Evolutionary conservation across 106 monocot species (phyloP), one percentile per base, ranked within the genome.

Genomic region (Acorus gramineus): DNA sequence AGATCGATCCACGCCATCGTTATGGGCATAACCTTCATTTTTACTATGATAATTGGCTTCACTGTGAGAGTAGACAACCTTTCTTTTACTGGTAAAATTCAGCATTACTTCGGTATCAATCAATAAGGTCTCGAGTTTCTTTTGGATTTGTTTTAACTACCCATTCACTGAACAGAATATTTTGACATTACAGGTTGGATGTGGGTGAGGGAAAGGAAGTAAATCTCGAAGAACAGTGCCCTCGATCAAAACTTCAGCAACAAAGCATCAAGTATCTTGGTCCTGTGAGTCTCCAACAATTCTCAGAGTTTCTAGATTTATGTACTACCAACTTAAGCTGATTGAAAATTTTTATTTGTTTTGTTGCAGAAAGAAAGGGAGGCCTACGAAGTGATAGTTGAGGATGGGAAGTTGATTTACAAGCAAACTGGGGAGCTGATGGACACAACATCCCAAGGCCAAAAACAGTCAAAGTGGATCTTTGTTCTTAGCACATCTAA

Each of bases 181-280:
- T 49, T 68, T 44, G 3, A 49, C 46, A 50, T 64, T 55, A 43
- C 61, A 94, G 93, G 93, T 66, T 91, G 67, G 91, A 95, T 78
- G 90, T 95, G 50, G 95, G 95, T 49, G 95, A 90, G 44, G 95
- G 94, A 44, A 95, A 85, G 63, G 95, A 95, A 52, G 80, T 85
- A 54, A 85, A 65, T 64, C 48, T 86, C 2, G 84, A 87, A 8
- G 81, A 78, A 2, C 71, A 76, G 0, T 95, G 95, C 53, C 69
- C 84, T 43, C 66, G 90, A 49, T 74, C 65, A 46, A 90, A 87
- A 72, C 95, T 95, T 65, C 95, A 80, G 53, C 84, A 82, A 64
- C 90, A 95, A 62, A 87, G 95, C 72, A 95, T 95, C 61, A 90
- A 95, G 69, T 95, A 95, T 60, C 84, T 95, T 28, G 95, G 90